phyloP scores from a whole-genome alignment of 169 alveolate genomes.

The Eimeria sp. region DNA sequence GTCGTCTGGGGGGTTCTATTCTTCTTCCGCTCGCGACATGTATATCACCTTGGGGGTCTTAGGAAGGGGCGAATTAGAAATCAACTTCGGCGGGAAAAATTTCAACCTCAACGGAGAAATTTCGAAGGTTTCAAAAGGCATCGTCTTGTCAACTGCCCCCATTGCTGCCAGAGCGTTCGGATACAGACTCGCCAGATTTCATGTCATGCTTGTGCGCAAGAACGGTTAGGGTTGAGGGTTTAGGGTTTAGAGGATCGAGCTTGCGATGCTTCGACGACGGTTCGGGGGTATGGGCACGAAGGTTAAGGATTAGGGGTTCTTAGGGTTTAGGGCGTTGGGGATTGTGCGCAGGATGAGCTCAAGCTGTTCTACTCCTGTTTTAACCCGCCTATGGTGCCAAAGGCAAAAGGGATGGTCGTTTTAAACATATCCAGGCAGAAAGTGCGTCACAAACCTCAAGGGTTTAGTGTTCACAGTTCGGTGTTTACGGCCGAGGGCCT shows the following conservation, averaged over 20 bases:
- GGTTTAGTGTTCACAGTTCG: neutral
- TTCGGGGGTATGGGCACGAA: neutral
- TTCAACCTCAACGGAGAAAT: constrained; percentile 46
- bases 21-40: constrained; percentile 9
- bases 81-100: constrained; percentile 64
- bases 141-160: constrained; percentile 59
- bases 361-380: constrained; percentile 52
- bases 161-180: constrained; percentile 57
- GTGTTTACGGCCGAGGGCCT: neutral
- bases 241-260: neutral
- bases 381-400: constrained; percentile 75
- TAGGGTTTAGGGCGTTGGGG: neutral
- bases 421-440: constrained; percentile 58
- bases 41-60: constrained; percentile 60
- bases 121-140: constrained; percentile 17
- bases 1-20: neutral
- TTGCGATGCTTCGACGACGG: too few relatives aligned
- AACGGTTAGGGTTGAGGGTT: neutral
- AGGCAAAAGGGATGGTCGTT: constrained; percentile 79
- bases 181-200: constrained; percentile 64
- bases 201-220: constrained; percentile 36
- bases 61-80: constrained; percentile 62
- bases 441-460: neutral
- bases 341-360: constrained; percentile 63
- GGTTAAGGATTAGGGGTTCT: neutral